A percentile compares a stretch with the other conserved stretches of the same genome.
These are phyloP conservation scores for Eucalyptus tenuipes DNA, from an alignment of 345 rosid species.

Conservation along the genomic window DNA sequence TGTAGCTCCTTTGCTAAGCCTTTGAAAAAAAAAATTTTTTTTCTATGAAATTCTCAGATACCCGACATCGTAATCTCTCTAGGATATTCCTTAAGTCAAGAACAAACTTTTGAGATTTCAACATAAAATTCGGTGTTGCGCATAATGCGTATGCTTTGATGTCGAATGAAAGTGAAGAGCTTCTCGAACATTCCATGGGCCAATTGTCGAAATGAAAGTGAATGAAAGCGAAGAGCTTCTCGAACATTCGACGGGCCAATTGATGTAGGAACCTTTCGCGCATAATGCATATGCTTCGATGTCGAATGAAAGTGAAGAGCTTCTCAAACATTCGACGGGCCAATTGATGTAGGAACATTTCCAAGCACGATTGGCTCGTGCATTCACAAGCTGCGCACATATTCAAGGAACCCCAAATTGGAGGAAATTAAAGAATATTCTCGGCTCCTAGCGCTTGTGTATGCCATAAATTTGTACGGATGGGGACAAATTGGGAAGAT, in stretches of 20 bases:
- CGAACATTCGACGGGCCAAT: not conserved
- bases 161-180: not conserved
- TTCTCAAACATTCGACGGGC: not conserved
- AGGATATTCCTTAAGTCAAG: not conserved
- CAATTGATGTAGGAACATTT: not conserved
- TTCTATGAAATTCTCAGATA: not conserved
- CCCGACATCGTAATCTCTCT: not conserved
- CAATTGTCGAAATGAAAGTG: too few species aligned
- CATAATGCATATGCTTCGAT: not conserved
- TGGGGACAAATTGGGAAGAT: not conserved
- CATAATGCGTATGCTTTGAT: not conserved
- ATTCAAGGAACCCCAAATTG: not conserved
- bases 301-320: not conserved
- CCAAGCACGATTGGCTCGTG: not conserved
- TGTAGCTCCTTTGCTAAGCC: not conserved
- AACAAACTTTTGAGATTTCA: not conserved
- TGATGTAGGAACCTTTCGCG: not conserved
- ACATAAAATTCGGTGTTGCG: not conserved
- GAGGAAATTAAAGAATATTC: not conserved
- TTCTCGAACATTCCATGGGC: not conserved
- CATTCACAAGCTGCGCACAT: not conserved
- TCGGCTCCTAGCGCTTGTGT: not conserved
- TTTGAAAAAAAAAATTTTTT: not conserved
- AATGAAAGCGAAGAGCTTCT: not conserved
- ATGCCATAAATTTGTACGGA: too few species aligned